Evolutionary conservation across 345 rosid species (phyloP).

Genomic region (Eucalyptus coolabah): DNA sequence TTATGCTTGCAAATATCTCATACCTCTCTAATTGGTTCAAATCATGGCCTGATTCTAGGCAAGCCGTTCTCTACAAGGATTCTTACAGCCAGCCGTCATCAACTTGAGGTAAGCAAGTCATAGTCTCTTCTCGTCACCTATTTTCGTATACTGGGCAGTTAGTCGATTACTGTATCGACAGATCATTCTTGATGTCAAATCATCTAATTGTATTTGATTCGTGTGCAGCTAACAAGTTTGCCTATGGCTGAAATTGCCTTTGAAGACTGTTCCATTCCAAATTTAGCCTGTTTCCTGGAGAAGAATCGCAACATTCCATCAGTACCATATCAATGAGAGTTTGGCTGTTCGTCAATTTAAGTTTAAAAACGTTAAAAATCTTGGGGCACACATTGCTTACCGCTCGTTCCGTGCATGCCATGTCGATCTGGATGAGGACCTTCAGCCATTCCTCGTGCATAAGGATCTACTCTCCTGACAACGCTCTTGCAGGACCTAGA

Average conservation of each 20-base stretch:
- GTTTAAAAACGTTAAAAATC: neutral
- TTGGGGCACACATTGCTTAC: neutral
- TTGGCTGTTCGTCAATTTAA: neutral
- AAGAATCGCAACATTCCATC: neutral
- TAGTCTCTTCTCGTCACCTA: neutral
- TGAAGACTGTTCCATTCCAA: neutral
- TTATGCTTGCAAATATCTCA: neutral
- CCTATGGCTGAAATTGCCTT: neutral
- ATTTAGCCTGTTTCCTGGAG: neutral
- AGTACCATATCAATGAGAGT: neutral
- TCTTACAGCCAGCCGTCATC: neutral
- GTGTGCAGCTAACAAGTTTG: neutral
- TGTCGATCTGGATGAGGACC: neutral
- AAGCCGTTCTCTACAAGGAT: neutral
- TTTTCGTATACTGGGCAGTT: neutral
- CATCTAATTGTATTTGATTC: neutral
- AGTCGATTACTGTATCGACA: neutral
- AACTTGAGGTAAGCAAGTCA: neutral
- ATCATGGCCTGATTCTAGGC: neutral
- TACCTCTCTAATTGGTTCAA: neutral
- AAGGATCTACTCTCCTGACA: neutral
- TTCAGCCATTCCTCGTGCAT: neutral
- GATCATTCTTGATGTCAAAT: neutral
- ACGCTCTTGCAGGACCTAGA: too few species aligned
- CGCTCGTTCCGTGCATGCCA: neutral